Percentiles rank a stretch among this genome's conserved stretches.
Conservation (phyloP, 2,329 filamentous ascomycete genomes). For the Pseudocercospora ulei region DNA sequence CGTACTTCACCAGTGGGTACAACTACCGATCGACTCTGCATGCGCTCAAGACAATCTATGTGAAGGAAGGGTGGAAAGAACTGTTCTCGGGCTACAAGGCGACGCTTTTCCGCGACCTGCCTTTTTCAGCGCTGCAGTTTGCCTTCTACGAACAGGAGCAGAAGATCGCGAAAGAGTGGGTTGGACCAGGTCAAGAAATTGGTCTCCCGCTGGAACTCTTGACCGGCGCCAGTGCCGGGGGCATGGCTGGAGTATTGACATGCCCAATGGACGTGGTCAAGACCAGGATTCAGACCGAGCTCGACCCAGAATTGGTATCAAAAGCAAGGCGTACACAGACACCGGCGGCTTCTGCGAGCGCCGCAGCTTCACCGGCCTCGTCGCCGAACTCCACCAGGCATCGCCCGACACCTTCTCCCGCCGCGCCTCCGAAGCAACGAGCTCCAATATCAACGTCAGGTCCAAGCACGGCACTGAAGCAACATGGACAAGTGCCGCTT, state of each 20-base stretch:
- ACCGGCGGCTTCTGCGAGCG: slow-evolving; percentile 3
- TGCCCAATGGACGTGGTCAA: slow-evolving; percentile 97
- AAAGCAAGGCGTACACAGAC: slow-evolving; percentile 24
- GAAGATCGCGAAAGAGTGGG: slow-evolving; percentile 66
- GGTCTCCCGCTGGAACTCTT: slow-evolving; percentile 75
- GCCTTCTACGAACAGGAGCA: slow-evolving; percentile 97
- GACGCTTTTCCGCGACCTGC: slow-evolving; percentile 84
- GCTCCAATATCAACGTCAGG: slow-evolving; percentile 75
- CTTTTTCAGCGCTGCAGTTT: slow-evolving; percentile 93
- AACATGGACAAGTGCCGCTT: slow-evolving; percentile 67
- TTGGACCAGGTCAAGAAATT: slow-evolving; percentile 65
- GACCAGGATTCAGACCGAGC: slow-evolving; percentile 88
- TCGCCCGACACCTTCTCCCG: slow-evolving; percentile 12
- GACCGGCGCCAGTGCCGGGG: slow-evolving; percentile 81
- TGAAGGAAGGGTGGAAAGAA: slow-evolving; percentile 69
- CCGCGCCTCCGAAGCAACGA: slow-evolving; percentile 10
- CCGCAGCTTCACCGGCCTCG: slow-evolving; percentile 9
- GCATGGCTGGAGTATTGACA: slow-evolving; percentile 85
- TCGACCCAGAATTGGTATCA: slow-evolving; percentile 47
- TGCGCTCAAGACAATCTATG: slow-evolving; percentile 74
- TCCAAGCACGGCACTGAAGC: slow-evolving; percentile 70
- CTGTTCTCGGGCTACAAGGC: slow-evolving; percentile 97
- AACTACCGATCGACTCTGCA: slow-evolving; percentile 84
- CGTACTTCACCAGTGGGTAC: slow-evolving; percentile 85
- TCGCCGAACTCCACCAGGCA: slow-evolving; percentile 17